Evolutionary conservation across 2,329 filamentous ascomycete genomes (phyloP).

Genomic region (Alternaria longipes): DNA sequence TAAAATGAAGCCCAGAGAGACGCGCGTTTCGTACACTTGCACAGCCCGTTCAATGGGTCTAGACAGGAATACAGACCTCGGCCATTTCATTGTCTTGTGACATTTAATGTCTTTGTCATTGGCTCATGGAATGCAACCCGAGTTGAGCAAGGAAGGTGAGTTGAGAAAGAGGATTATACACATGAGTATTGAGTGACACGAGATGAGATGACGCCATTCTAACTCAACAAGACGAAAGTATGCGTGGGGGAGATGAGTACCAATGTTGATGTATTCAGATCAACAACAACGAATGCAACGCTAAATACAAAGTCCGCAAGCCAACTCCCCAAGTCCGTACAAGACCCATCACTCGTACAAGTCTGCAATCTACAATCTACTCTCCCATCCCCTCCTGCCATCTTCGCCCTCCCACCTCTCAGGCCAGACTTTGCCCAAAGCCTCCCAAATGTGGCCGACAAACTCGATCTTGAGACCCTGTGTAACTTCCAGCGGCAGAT

Average conservation of each 20-base stretch:
- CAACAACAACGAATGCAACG: conserved; percentile 6
- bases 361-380: conserved; percentile 68
- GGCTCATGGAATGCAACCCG: no score
- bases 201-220: neutral
- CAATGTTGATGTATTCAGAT: neutral
- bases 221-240: neutral
- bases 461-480: conserved; percentile 87
- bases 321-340: neutral
- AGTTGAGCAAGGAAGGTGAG: no score
- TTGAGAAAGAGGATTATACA: no score
- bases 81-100: no score
- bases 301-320: conserved; percentile 5
- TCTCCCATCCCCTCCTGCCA: conserved; percentile 72
- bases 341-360: neutral
- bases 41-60: no score
- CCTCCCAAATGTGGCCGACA: conserved; percentile 95
- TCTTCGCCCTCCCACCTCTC: conserved; percentile 78
- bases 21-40: neutral
- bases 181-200: neutral
- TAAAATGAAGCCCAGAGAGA: no score
- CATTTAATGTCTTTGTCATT: no score
- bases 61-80: no score
- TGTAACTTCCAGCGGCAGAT: conserved; percentile 89
- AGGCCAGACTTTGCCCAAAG: conserved; percentile 89
- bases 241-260: neutral